Conservation (phyloP, 306 rosid genomes). For the Psophocarpus tetragonolobus region DNA sequence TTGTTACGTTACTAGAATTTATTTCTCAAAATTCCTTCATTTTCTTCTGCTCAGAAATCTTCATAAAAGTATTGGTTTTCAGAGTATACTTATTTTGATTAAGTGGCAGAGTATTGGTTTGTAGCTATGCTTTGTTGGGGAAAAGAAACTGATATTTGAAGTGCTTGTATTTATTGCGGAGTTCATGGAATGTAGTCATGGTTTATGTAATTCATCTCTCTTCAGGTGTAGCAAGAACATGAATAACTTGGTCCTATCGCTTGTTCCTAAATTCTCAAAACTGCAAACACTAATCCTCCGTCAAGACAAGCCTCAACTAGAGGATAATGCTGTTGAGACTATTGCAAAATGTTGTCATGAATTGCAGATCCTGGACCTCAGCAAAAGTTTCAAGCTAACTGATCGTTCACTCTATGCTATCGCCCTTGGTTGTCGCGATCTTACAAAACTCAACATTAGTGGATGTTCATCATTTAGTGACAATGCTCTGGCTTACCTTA, state of each 20-base stretch:
- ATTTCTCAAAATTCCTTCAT: not conserved
- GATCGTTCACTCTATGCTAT: constrained; percentile 71
- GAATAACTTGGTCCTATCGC: constrained; percentile 82
- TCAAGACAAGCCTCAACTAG: constrained; percentile 85
- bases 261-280: constrained; percentile 78
- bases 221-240: constrained; percentile 90
- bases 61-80: not conserved
- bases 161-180: constrained; percentile 10
- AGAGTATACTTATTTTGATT: constrained; percentile 1
- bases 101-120: not conserved
- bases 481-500: constrained; percentile 73
- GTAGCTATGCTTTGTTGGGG: not conserved
- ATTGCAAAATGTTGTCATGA: constrained; percentile 74
- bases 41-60: not conserved
- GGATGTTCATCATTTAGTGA: constrained; percentile 86
- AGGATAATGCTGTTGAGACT: constrained; percentile 72
- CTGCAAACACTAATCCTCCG: constrained; percentile 79
- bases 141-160: not conserved
- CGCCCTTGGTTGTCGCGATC: constrained; percentile 75
- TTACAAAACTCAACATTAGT: constrained; percentile 74
- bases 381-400: constrained; percentile 91
- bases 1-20: not conserved
- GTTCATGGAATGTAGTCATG: not conserved
- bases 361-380: constrained; percentile 89
- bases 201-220: constrained; percentile 1